Base-by-base conservation (phyloP, 2,329 filamentous ascomycete genomes). In the Fusarium mangiferae region DNA sequence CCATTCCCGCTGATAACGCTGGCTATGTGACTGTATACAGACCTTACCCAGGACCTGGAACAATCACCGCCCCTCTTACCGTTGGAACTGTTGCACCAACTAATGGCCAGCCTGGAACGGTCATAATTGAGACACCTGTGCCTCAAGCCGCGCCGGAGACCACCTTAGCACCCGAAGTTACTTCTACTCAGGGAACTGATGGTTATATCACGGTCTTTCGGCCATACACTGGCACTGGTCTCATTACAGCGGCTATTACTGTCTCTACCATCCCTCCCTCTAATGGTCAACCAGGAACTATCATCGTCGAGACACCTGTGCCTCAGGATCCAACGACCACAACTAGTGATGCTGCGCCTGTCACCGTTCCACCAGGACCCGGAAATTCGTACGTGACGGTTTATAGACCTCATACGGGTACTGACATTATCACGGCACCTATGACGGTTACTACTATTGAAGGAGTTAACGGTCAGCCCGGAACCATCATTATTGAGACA, bases 51-150 rank as follows among this genome's bases (percentile, higher is more conserved):
- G 72, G 72, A 11, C 62, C 67, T 49, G 70, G 71, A 45, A 54
- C 45, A 22, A 73, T 73, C 24, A 74, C 70, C 8, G 57, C 62
- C 17, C 67, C 66, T 18, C 55, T 57, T 17, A 73, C 71, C 8
- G 56, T 74, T 26, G 63, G 61, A 6, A 73, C 70, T 4, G 64
- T 74, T 18, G 41, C 70, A 24, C 57, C 70, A 39, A 36, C 54
- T 9, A 52, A 44, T 22, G 66, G 44, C 18, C 48, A 48, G 17
- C 71, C 70, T 14, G 71, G 71, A 20, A 73, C 70, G 7, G 46
- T 74, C 7, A 73, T 73, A n/a, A 74, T 73, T 6, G 71, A 73
- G 39, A 73, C 71, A 6, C 71, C 70, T 11, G 52, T 36, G 24
- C 48, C 69, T 24, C 62, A 72, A 35, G 33, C 62, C 11, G 44